Base-by-base conservation (phyloP, 2,329 filamentous ascomycete genomes). In the Curvularia lunata region DNA sequence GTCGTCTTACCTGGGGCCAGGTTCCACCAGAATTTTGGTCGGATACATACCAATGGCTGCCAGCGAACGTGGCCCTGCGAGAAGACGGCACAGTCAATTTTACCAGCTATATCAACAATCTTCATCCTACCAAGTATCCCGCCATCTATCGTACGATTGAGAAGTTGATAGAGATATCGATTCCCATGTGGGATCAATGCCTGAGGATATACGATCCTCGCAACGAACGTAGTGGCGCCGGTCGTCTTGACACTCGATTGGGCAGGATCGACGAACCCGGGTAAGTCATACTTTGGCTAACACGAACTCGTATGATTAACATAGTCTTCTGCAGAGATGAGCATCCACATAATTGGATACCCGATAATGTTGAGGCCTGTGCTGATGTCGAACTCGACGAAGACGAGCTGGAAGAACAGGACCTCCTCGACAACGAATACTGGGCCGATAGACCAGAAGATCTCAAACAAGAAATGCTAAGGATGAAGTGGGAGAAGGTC, bases 31-130 rank as follows among this genome's bases (percentile, higher is more conserved):
- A 67, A 1, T 67, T 52, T 42, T 70, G 66, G 66, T 70, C 67
- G 0, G 37, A 61, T 1, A 62, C 48, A 53, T 70, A 66, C n/a
- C 81, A 85, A 66, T 81, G 81, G 76, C 71, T 86, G 13, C 84
- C 84, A 12, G 80, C 79, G 48, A 79, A 84, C 4, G 75, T 86
- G 16, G 66, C 76, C n/a, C 71, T 84, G 42, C 67, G 71, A 40
- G 57, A 73, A 1, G 69, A 76, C 8, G 66, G 58, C 4, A 73
- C 32, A 1, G 64, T 70, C 2, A 77, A 69, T 16, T 80, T 85
- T 25, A 74, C 75, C 3, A 83, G 80, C 62, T 85, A 85, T 63
- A 78, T 85, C 69, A 85, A 85, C 67, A 85, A 84, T 60, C 66
- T 84, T 1, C 82, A 85, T 58, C 83, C 83, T 13, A 58, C 13